Base-by-base conservation (phyloP, 257 asterid species). In the Oldenlandia corymbosa region DNA sequence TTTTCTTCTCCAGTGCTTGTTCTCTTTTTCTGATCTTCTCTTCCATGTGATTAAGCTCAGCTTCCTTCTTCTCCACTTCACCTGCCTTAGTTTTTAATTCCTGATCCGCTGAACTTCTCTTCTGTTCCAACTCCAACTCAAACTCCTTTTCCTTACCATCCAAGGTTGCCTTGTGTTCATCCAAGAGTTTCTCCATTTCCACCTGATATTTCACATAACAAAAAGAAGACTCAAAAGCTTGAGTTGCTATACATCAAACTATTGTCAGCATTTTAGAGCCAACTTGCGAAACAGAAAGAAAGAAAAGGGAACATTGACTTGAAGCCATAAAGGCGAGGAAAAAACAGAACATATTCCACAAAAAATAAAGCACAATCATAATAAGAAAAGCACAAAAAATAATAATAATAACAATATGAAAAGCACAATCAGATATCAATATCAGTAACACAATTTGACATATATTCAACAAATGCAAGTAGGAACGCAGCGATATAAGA, bases 21-120 rank as follows among this genome's bases (percentile, higher is more conserved):
- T 93, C 99, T 51, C 94, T 84, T 83, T 85, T 90, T 67, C 69
- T 79, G 67, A 93, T 68, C 79, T 87, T 93, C 78, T 93, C 97
- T 71, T 90, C 96, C 95, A 76, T 67, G 75, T 93, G 99, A 52
- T 73, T 60, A 53, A 93, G 71, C 83, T 90, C 97, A 51, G 80
- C 79, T 75, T 90, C 97, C 76, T 82, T 93, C 69, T 77, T 90
- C 79, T 84, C 83, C 79, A 85, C 78, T 70, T 93, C 99, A 67
- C 70, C 76, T 45, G 73, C 85, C 80, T 87, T 90, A 69, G 71
- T 68, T 81, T 81, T 80, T 79, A 87, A 68, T 75, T 80, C 94
- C 67, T 85, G 88, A 64, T 83, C 94, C 54, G 76, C 72, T 54
- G 75, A 72, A 73, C 75, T 81, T 74, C 85, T 84, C 73, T 81